phyloP scores from a whole-genome alignment of 352 stramenopile species.

The Globisporangium heterothallicum region DNA sequence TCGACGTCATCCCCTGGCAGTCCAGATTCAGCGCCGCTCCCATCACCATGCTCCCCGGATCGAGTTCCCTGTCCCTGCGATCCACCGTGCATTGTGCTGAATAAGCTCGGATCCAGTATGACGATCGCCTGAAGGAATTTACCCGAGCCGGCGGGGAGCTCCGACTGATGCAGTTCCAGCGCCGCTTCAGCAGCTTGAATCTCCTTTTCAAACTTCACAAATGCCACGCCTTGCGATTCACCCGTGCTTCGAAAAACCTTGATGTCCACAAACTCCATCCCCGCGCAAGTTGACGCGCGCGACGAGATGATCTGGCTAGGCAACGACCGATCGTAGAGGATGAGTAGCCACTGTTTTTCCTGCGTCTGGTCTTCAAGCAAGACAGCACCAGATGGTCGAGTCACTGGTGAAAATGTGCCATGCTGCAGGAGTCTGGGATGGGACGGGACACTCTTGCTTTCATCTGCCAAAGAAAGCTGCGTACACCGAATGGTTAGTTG shows the following conservation, averaged over 20 bases:
- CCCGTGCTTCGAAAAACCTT: constrained; percentile 61
- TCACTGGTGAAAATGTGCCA: constrained; percentile 3
- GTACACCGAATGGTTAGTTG: not conserved
- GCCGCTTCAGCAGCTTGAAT: constrained; percentile 35
- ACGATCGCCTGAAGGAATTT: constrained; percentile 67
- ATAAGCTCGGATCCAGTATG: constrained; percentile 58
- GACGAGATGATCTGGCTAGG: constrained; percentile 61
- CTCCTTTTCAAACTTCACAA: constrained; percentile 70
- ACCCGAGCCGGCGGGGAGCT: constrained; percentile 37
- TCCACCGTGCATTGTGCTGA: constrained; percentile 48
- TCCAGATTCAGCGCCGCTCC: constrained; percentile 12
- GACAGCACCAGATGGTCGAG: constrained; percentile 1
- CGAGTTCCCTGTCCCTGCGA: constrained; percentile 6
- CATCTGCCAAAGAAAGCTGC: constrained; percentile 47
- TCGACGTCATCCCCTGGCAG: constrained; percentile 50
- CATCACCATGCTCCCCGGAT: not conserved
- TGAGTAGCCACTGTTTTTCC: constrained; percentile 54
- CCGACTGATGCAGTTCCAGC: constrained; percentile 49
- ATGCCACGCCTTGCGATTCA: constrained; percentile 62
- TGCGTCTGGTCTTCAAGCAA: constrained; percentile 7
- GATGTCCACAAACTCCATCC: constrained; percentile 84
- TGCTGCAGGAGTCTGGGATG: constrained; percentile 8
- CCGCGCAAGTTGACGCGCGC: constrained; percentile 41
- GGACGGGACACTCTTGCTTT: constrained; percentile 3
- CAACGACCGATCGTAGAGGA: constrained; percentile 63